These are phyloP conservation scores for Leucogyrophana mollusca DNA, from an alignment of 768 basidiomycete genomes.

Conservation along the genomic window DNA sequence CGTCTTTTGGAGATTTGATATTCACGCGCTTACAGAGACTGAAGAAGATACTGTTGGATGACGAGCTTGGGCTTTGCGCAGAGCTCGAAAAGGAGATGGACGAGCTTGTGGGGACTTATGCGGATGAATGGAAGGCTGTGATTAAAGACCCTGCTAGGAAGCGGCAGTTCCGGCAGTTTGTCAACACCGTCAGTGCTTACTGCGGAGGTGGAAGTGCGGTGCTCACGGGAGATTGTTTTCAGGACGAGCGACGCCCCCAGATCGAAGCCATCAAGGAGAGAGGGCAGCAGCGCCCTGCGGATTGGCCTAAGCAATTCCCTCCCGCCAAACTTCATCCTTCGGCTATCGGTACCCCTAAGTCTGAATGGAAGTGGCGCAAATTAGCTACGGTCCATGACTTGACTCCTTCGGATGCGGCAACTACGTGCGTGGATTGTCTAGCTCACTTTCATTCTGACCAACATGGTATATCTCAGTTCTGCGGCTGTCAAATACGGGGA, in stretches of 20 bases:
- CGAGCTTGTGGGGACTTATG: constrained; percentile 60
- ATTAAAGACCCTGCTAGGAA: constrained; percentile 51
- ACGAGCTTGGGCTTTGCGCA: constrained; percentile 68
- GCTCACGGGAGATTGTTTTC: not conserved
- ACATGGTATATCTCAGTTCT: constrained; percentile 24
- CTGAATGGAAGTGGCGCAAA: constrained; percentile 56
- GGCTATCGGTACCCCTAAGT: constrained; percentile 41
- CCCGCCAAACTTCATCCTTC: constrained; percentile 42
- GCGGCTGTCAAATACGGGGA: constrained; percentile 62
- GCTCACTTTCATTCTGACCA: not conserved
- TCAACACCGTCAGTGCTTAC: constrained; percentile 47
- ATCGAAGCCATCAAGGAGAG: constrained; percentile 59
- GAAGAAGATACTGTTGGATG: constrained; percentile 61
- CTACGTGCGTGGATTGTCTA: constrained; percentile 38
- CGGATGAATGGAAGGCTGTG: constrained; percentile 69
- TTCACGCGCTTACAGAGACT: constrained; percentile 43
- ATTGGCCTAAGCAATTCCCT: constrained; percentile 62
- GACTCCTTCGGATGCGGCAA: constrained; percentile 40
- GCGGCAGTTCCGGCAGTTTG: constrained; percentile 60
- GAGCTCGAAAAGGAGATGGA: constrained; percentile 70
- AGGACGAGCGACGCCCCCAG: constrained; percentile 38
- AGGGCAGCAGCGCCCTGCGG: constrained; percentile 60
- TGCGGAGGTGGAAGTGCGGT: not conserved
- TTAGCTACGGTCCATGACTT: constrained; percentile 51
- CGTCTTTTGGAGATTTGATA: not conserved